Evolutionary conservation across 2,329 filamentous ascomycete species (phyloP), one percentile per base, ranked within the genome.

Genomic region (Saccharata proteae): DNA sequence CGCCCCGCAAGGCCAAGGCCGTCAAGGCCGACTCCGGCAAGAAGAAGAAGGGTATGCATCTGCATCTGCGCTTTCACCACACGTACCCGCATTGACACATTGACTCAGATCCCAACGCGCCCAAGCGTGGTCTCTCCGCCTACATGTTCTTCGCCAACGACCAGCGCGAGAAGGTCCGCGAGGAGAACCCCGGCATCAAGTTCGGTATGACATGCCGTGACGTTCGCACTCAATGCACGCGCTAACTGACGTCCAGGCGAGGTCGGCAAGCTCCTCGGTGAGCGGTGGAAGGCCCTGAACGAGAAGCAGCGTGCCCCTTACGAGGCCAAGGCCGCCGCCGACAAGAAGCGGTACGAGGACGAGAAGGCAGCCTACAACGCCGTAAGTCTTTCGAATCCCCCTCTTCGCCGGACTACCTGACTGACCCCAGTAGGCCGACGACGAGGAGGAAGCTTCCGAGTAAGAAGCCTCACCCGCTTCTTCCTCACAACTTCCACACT

Each of bases 131-230:
- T 69, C 83, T 98, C 30, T 96, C 90, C 32, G 90, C 90, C 43
- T 98, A 98, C 77, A 98, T 98, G 90, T 96, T 96, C 80, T 98
- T 96, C 61, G 90, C 90, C 75, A 96, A 96, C 57, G 90, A 96
- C 66, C 84, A 94, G 67, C 86, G 90, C 49, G 88, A 96, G 58
- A 93, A 90, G 61, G 90, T 98, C 48, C 84, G 90, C 50, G 85
- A 93, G 59, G 88, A 96, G 64, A 96, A 96, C 73, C 88, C 88
- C 22, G 88, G 86, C 50, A 93, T 96, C 66, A 80, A 80, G 48
- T 98, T 98, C 64, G 90, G 84, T 79, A 71, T 47, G 71, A 56
- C 35, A 12, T 12, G 20, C 26, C 22, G 12, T 16, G 27, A 16
- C 16, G 16, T 17, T 28, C 16, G 20, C 18, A 20, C 27, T 16